These are phyloP conservation scores for Davidsoniella eucalypti DNA, from an alignment of 2,329 filamentous ascomycete genomes.

Conservation along the genomic window DNA sequence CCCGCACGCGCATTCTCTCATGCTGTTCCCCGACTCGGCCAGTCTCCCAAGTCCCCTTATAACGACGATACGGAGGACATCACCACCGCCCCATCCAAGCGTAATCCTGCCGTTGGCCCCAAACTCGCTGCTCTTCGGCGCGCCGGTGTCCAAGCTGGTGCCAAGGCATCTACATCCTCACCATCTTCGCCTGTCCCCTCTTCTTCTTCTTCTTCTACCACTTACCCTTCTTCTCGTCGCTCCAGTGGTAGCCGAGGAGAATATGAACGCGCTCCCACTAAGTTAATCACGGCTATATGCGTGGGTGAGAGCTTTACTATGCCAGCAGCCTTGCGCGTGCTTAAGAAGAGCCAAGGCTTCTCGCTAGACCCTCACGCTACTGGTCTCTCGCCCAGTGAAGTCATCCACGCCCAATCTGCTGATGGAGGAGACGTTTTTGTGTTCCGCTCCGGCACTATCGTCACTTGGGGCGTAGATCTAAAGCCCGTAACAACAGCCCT, in stretches of 20 bases:
- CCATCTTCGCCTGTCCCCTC: not conserved
- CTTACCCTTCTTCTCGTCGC: not conserved
- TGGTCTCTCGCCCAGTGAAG: slow-evolving; percentile 43
- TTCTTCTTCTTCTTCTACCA: not conserved
- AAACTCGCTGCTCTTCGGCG: slow-evolving; percentile 10
- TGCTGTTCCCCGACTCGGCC: not conserved
- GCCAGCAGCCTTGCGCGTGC: slow-evolving; percentile 39
- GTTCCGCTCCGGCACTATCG: slow-evolving; percentile 85
- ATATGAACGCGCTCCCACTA: not conserved
- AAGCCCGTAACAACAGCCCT: slow-evolving; percentile 60
- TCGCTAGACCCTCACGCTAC: slow-evolving; percentile 44
- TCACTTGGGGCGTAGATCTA: slow-evolving; percentile 76
- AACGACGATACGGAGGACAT: not conserved
- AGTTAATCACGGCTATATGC: slow-evolving; percentile 39
- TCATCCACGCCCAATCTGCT: slow-evolving; percentile 44
- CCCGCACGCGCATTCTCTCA: not conserved
- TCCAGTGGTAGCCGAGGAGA: not conserved
- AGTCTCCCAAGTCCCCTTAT: not conserved
- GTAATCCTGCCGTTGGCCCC: not conserved
- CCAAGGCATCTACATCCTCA: too few species aligned
- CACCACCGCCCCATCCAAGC: slow-evolving; percentile 2
- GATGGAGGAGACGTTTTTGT: slow-evolving; percentile 79
- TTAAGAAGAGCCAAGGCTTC: slow-evolving; percentile 39
- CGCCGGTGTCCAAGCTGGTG: not conserved
- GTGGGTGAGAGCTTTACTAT: slow-evolving; percentile 49